Conservation (phyloP, 768 basidiomycete species). For the Suillus lakei region DNA sequence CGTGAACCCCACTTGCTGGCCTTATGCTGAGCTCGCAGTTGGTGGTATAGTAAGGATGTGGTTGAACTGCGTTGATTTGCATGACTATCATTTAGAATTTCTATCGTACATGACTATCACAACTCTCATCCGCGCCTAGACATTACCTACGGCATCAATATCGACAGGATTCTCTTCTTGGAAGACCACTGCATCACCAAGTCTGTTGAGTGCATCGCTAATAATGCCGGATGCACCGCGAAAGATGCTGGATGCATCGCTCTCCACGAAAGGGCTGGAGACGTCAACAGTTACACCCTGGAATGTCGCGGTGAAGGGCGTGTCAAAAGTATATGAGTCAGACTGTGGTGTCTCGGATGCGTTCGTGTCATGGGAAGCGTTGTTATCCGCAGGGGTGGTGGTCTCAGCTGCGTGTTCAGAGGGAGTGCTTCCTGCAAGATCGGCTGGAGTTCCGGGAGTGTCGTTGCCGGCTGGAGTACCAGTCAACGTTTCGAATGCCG, state of each 20-base stretch:
- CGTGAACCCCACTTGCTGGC: too few relatives aligned
- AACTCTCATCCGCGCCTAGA: not conserved
- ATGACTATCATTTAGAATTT: not conserved
- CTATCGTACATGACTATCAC: not conserved
- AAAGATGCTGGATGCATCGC: too few relatives aligned
- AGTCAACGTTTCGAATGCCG: not conserved
- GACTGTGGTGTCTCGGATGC: too few relatives aligned
- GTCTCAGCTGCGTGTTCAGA: not conserved
- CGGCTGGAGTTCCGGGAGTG: not conserved
- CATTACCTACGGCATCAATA: not conserved
- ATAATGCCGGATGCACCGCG: too few relatives aligned
- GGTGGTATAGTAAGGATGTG: too few relatives aligned
- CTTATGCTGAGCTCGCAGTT: too few relatives aligned
- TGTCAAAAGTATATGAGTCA: too few relatives aligned
- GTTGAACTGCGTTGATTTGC: slow-evolving; percentile 17
- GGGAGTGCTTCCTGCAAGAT: not conserved
- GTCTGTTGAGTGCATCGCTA: too few relatives aligned
- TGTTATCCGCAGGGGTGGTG: not conserved
- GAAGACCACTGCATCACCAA: not conserved
- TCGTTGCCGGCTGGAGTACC: not conserved
- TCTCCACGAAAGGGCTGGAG: too few relatives aligned
- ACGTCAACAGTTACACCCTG: not conserved
- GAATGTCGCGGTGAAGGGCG: too few relatives aligned
- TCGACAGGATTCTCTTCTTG: not conserved
- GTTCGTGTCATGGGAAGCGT: too few relatives aligned